Base-by-base conservation (phyloP, 225 moss, liverwort and hornwort genomes). In the Climacium dendroides region DNA sequence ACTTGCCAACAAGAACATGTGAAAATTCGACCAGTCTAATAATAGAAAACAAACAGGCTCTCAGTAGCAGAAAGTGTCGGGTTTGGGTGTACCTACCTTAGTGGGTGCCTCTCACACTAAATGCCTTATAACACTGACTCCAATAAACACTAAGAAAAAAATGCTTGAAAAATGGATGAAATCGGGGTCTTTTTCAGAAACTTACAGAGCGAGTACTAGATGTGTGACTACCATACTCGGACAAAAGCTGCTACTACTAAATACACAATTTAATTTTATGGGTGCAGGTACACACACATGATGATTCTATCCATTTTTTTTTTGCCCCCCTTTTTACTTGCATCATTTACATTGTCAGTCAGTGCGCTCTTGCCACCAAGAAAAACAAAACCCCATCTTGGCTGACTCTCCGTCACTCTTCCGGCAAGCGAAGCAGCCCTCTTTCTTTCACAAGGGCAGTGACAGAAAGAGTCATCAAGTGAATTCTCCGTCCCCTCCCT, bases 191-290 rank as follows among this genome's bases (percentile, higher is more conserved):
- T 45, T 45, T 45, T 8, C 45, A 45, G 45, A 45, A 45, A 45
- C n/a, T n/a, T n/a, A n/a, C 45, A 8, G 45, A 45, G 45, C 7
- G 8, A 50, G 19, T 1, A 74, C 5, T 74, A 29, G 32, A 74
- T 32, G 32, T 29, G 12, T 16, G 0, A 30, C 13, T 3, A 12
- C 13, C 10, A 0, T 30, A 30, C 34, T 52, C 5, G 5, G 9
- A 22, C 30, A 17, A 50, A 4, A 53, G 5, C 8, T n/a, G 9
- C 4, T 9, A 53, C 3, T 3, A n/a, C 14, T 13, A 15, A n/a
- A 6, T 35, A 9, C 15, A 54, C 15, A 76, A 53, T 35, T 14
- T 24, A 76, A 53, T 35, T 14, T 35, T 35, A 35, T 15, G 4
- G 2, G 24, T n/a, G 15, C 35, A 53, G 34, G 52, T 52, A 74